Conservation (phyloP, 331 rosid genomes). For the Malus hybrid region DNA sequence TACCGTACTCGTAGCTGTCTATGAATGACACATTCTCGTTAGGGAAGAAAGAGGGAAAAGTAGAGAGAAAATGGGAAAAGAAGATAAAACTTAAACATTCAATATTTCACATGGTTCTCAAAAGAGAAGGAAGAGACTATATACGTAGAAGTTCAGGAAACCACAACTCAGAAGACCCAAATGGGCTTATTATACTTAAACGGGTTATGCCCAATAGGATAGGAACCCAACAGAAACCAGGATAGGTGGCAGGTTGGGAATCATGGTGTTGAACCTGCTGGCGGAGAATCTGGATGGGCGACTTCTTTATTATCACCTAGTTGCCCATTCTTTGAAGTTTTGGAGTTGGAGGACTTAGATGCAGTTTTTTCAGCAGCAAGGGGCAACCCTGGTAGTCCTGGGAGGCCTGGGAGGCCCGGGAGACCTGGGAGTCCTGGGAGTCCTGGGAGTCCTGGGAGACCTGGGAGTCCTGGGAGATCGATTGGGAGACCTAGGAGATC, state of each 20-base stretch:
- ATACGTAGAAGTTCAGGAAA: too few relatives aligned
- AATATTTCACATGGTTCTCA: too few relatives aligned
- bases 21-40: background rate
- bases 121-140: too few relatives aligned
- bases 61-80: background rate
- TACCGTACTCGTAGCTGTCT: background rate
- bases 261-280: constrained; percentile 27
- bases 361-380: constrained; percentile 1
- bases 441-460: too few relatives aligned
- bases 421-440: too few relatives aligned
- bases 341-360: background rate
- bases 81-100: too few relatives aligned
- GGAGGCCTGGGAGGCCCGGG: constrained; percentile 3
- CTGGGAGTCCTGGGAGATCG: too few relatives aligned
- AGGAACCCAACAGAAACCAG: background rate
- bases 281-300: constrained; percentile 35
- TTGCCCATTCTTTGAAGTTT: constrained; percentile 13
- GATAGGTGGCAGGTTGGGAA: constrained; percentile 34
- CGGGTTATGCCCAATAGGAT: too few relatives aligned
- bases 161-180: too few relatives aligned
- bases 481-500: constrained; percentile 13
- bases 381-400: constrained; percentile 23
- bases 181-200: too few relatives aligned
- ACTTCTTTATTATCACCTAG: constrained; percentile 24
- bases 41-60: too few relatives aligned